A percentile compares a stretch with the other conserved stretches of the same genome.
phyloP scores from a whole-genome alignment of 2,329 filamentous ascomycete species.

The Bimuria novae-zelandiae region DNA sequence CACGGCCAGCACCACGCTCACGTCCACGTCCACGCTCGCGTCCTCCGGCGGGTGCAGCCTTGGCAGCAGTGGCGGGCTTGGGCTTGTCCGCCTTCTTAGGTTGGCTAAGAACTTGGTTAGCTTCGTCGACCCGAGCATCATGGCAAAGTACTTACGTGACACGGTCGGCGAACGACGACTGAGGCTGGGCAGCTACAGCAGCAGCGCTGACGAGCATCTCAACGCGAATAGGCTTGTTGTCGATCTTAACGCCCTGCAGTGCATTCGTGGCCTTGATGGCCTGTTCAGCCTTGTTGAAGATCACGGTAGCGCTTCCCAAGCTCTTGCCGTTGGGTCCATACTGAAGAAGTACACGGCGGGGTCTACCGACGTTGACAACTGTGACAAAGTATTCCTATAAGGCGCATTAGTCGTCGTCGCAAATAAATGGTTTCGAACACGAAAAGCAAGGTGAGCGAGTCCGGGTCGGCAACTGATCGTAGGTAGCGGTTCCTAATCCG shows the following conservation, averaged over 20 bases:
- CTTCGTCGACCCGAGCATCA: neutral
- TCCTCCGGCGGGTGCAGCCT: slow-evolving; percentile 59
- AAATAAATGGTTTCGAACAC: slow-evolving; percentile 34
- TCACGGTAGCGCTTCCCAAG: slow-evolving; percentile 88
- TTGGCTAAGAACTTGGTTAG: slow-evolving; percentile 54
- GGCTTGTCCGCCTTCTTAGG: slow-evolving; percentile 58
- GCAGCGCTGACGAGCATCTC: slow-evolving; percentile 86
- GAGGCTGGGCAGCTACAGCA: slow-evolving; percentile 70
- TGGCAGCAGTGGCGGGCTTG: slow-evolving; percentile 78
- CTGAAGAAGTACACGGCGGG: slow-evolving; percentile 88
- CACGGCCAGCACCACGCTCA: slow-evolving; percentile 49
- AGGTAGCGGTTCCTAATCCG: slow-evolving; percentile 29
- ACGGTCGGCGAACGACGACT: slow-evolving; percentile 76
- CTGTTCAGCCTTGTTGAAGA: slow-evolving; percentile 79
- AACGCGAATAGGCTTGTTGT: slow-evolving; percentile 91
- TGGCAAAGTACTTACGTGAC: slow-evolving; percentile 64
- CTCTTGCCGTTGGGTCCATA: slow-evolving; percentile 93
- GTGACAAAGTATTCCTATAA: slow-evolving; percentile 94
- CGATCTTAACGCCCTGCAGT: slow-evolving; percentile 87
- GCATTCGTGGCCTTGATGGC: slow-evolving; percentile 83
- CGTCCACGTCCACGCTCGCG: slow-evolving; percentile 50
- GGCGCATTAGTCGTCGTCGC: slow-evolving; percentile 65
- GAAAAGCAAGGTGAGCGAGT: slow-evolving; percentile 33
- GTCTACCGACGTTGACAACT: slow-evolving; percentile 83
- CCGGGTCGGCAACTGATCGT: slow-evolving; percentile 22